Percentiles rank a stretch among this genome's conserved stretches.
Evolutionary conservation across 2,329 filamentous ascomycete genomes (phyloP).

Genomic region (Thielaviopsis ethacetica): DNA sequence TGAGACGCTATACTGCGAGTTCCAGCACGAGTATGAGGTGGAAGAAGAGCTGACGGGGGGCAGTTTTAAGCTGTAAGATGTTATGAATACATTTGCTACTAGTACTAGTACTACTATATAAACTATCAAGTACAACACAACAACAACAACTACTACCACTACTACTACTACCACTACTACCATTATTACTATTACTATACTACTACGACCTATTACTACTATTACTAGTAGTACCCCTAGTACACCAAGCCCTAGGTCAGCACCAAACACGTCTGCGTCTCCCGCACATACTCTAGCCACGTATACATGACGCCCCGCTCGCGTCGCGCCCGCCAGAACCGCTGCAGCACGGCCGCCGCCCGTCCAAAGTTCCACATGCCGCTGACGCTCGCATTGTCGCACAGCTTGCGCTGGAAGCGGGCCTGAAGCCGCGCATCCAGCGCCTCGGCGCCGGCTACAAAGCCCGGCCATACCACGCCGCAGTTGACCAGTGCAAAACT

Average conservation of each 20-base stretch:
- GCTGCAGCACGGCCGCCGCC: not conserved
- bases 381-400: slow-evolving; percentile 3
- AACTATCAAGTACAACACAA: no score
- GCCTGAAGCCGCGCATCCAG: slow-evolving; percentile 3
- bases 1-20: slow-evolving; percentile 13
- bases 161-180: no score
- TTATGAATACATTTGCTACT: no score
- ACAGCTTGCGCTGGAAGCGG: slow-evolving; percentile 1
- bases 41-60: slow-evolving; percentile 12
- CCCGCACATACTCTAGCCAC: slow-evolving; percentile 8
- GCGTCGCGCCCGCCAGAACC: slow-evolving; percentile 1
- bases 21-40: slow-evolving; percentile 13
- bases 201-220: no score
- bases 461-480: slow-evolving; percentile 10
- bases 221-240: not conserved
- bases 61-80: slow-evolving; percentile 8
- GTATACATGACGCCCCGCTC: not conserved
- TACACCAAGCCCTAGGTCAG: not conserved
- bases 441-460: slow-evolving; percentile 12
- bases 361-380: slow-evolving; percentile 10
- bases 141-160: no score
- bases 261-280: not conserved
- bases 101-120: no score
- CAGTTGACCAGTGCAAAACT: slow-evolving; percentile 5
- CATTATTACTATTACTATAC: no score